Percentiles rank a stretch among this genome's conserved stretches.
These are phyloP conservation scores for Nicotiana otophora DNA, from an alignment of 257 asterid genomes.

Conservation along the genomic window DNA sequence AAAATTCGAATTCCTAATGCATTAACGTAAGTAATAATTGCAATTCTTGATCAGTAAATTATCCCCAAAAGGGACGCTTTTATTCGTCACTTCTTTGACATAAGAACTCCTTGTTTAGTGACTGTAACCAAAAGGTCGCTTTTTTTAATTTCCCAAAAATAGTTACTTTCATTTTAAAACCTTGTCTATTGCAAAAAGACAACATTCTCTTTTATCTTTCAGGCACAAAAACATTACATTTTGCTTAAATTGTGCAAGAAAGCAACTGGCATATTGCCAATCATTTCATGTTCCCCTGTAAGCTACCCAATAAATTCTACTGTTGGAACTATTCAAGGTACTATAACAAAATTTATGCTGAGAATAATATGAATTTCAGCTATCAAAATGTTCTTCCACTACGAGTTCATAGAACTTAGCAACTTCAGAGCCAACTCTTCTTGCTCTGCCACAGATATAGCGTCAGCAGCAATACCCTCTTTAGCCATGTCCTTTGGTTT, in stretches of 20 bases:
- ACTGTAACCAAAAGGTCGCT: too few species aligned
- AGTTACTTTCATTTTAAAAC: too few species aligned
- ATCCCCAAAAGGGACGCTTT: too few species aligned
- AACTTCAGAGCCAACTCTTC: conserved; percentile 83
- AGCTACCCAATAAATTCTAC: neutral
- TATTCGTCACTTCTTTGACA: too few species aligned
- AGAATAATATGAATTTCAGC: neutral
- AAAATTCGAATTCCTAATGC: too few species aligned
- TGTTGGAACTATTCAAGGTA: neutral
- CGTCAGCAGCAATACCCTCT: conserved; percentile 12
- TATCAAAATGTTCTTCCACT: conserved; percentile 10
- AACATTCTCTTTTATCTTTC: neutral
- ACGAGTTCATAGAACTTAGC: conserved; percentile 70
- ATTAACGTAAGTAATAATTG: too few species aligned
- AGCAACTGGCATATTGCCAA: neutral
- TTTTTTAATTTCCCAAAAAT: too few species aligned
- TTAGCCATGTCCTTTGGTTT: conserved; percentile 12
- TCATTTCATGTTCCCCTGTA: neutral
- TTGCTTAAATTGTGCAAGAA: neutral
- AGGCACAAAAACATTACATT: conserved; percentile 1
- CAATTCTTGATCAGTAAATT: too few species aligned
- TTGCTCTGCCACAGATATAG: conserved; percentile 67
- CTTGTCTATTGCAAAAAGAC: neutral
- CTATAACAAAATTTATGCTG: neutral
- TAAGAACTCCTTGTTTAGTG: too few species aligned